Conservation (phyloP, 2,329 filamentous ascomycete species). For the Stagonosporopsis rhizophila region DNA sequence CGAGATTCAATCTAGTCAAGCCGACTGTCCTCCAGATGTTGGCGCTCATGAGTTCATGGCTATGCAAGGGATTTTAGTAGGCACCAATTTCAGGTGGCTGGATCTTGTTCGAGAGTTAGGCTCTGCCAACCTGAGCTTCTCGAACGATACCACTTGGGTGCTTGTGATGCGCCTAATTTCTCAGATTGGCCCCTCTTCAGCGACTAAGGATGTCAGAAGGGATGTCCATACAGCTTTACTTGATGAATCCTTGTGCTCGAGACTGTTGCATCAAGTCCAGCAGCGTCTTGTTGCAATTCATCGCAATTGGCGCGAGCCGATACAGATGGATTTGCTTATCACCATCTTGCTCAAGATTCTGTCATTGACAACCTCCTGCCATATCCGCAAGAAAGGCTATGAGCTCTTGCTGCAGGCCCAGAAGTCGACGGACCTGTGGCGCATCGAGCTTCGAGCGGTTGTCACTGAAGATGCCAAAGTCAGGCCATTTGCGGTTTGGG, state of each 20-base stretch:
- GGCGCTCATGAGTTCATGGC: conserved; percentile 62
- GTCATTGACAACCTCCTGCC: conserved; percentile 34
- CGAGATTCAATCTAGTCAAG: conserved; percentile 59
- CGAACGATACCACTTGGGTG: conserved; percentile 57
- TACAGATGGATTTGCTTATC: conserved; percentile 66
- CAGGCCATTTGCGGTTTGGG: conserved; percentile 59
- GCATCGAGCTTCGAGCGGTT: conserved; percentile 53
- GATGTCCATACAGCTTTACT: conserved; percentile 58
- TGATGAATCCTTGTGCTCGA: conserved; percentile 59
- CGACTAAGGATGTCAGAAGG: conserved; percentile 45
- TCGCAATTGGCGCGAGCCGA: conserved; percentile 65
- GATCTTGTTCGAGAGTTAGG: conserved; percentile 60
- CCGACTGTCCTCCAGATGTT: conserved; percentile 56
- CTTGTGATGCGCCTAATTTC: conserved; percentile 61
- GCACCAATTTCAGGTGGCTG: conserved; percentile 57
- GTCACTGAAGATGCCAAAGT: conserved; percentile 50
- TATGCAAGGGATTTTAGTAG: conserved; percentile 58
- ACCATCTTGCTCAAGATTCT: conserved; percentile 56
- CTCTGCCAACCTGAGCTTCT: conserved; percentile 66
- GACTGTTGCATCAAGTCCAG: conserved; percentile 58
- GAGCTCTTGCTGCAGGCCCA: conserved; percentile 54
- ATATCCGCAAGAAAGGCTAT: conserved; percentile 10
- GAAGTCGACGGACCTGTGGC: conserved; percentile 59
- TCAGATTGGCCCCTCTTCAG: conserved; percentile 62
- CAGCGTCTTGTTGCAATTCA: conserved; percentile 56